Percentiles rank a stretch among this genome's conserved stretches.
phyloP scores from a whole-genome alignment of 257 asterid species.

The Ligustrum vulgare region DNA sequence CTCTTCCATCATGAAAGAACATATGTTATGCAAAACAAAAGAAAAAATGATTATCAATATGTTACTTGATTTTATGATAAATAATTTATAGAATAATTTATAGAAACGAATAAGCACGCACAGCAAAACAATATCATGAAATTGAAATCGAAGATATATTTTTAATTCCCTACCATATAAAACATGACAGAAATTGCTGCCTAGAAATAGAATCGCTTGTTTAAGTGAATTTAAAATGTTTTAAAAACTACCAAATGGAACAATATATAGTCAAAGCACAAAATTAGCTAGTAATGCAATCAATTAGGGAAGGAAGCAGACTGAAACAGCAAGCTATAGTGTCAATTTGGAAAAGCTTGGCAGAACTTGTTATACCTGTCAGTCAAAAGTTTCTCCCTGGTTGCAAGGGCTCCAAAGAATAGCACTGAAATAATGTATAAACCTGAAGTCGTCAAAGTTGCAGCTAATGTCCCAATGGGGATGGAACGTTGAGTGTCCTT shows the following conservation, averaged over 20 bases:
- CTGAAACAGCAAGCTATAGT: not conserved
- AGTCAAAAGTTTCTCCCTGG: constrained; percentile 92
- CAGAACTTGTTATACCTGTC: constrained; percentile 63
- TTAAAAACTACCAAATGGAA: not conserved
- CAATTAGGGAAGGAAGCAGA: not conserved
- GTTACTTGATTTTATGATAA: not conserved
- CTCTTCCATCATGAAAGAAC: not conserved
- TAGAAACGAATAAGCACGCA: not conserved
- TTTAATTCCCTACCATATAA: not conserved
- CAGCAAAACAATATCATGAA: not conserved
- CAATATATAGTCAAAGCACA: not conserved
- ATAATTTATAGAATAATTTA: not conserved
- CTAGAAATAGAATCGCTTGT: not conserved
- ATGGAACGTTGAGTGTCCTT: constrained; percentile 98
- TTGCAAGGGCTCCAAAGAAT: constrained; percentile 92
- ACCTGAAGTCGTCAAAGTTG: constrained; percentile 77
- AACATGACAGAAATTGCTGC: not conserved
- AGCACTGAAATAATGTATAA: constrained; percentile 76
- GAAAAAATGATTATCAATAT: not conserved
- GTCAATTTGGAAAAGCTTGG: constrained; percentile 8
- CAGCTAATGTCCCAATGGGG: constrained; percentile 94
- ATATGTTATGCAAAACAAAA: not conserved
- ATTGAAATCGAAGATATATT: not conserved
- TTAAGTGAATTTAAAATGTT: not conserved
- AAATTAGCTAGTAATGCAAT: constrained; percentile 10